phyloP scores from a whole-genome alignment of 441 rosid genomes.

The Jatropha multifida region DNA sequence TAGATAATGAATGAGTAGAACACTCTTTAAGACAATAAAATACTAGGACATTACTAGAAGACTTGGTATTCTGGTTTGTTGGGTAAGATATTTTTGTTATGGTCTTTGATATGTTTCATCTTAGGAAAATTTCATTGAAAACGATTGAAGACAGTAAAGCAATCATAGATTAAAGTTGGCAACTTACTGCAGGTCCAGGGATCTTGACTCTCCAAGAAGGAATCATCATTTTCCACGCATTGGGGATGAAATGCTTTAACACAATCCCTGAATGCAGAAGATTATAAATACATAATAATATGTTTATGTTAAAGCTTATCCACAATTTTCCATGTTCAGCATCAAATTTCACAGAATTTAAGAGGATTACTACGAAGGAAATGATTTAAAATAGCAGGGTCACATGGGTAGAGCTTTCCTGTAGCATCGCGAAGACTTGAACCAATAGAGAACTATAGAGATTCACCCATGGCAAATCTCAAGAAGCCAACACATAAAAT shows the following conservation, averaged over 20 bases:
- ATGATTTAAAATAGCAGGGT: too few relatives aligned
- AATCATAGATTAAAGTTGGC: not conserved
- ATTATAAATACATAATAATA: not conserved
- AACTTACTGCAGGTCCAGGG: conserved; percentile 43
- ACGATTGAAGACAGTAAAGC: not conserved
- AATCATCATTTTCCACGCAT: conserved; percentile 33
- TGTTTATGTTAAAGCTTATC: not conserved
- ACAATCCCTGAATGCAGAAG: conserved; percentile 41
- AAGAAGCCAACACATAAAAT: not conserved
- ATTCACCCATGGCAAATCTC: not conserved
- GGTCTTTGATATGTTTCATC: not conserved
- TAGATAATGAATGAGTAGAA: not conserved
- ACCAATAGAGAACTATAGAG: not conserved
- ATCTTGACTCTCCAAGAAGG: conserved; percentile 28
- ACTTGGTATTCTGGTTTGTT: not conserved
- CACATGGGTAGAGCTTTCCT: too few relatives aligned
- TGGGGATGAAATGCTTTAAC: conserved; percentile 42
- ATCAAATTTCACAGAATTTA: not conserved
- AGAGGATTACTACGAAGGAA: not conserved
- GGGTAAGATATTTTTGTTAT: too few relatives aligned
- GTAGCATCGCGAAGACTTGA: not conserved
- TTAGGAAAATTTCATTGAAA: not conserved
- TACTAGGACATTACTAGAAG: not conserved
- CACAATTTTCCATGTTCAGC: not conserved
- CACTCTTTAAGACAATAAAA: too few relatives aligned